These are phyloP conservation scores for Teunomyces kruisii DNA, from an alignment of 805 yeast species.

Conservation along the genomic window DNA sequence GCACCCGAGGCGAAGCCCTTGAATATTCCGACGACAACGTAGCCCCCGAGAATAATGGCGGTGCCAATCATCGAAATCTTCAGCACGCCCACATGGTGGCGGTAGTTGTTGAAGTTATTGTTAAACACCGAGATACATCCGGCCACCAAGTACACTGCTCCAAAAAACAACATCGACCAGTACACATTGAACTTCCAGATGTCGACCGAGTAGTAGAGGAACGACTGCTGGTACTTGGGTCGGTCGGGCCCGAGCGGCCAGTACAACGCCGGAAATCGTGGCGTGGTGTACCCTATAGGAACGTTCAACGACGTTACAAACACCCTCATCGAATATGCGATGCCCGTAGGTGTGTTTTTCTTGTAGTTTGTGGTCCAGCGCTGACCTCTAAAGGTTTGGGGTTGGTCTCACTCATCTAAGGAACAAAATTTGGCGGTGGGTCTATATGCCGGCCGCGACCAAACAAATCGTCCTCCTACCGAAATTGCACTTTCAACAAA, in stretches of 20 bases:
- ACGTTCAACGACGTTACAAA: conserved; percentile 48
- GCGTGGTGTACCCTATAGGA: conserved; percentile 81
- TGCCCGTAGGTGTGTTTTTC: neutral
- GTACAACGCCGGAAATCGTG: conserved; percentile 75
- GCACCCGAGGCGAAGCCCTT: conserved; percentile 76
- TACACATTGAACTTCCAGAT: conserved; percentile 79
- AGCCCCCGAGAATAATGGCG: conserved; percentile 44
- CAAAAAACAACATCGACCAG: conserved; percentile 76
- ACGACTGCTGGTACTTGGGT: conserved; percentile 46
- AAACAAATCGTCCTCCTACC: neutral
- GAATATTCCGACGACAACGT: conserved; percentile 52
- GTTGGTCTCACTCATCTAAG: no score
- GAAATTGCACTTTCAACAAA: neutral
- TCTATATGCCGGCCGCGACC: conserved; percentile 1
- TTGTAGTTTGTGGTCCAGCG: no score
- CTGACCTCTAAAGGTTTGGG: no score
- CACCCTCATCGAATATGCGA: conserved; percentile 15
- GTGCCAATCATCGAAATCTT: conserved; percentile 20
- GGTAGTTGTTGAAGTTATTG: conserved; percentile 20
- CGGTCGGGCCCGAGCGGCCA: conserved; percentile 59
- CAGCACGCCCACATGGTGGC: conserved; percentile 14
- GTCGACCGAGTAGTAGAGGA: conserved; percentile 66
- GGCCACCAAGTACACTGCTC: conserved; percentile 60
- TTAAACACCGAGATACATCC: conserved; percentile 55
- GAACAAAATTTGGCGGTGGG: neutral